Percentiles rank a stretch among this genome's conserved stretches.
phyloP scores from a whole-genome alignment of 2,329 filamentous ascomycete species.

The Talaromyces sp. region DNA sequence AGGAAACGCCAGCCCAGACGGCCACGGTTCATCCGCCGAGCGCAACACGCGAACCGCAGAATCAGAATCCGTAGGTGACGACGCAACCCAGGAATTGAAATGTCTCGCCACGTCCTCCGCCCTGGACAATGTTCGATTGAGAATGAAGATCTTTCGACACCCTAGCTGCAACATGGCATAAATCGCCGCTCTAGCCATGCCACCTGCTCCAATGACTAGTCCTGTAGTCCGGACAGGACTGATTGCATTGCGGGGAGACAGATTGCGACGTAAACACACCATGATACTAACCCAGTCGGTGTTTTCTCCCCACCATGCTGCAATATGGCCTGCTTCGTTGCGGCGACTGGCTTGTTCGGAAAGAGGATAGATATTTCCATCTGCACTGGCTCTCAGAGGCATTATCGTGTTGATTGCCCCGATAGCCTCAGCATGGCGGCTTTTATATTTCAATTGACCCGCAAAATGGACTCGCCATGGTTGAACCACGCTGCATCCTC shows the following conservation, averaged over 20 bases:
- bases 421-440: slow-evolving; percentile 41
- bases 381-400: slow-evolving; percentile 34
- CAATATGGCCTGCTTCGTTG: slow-evolving; percentile 38
- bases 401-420: slow-evolving; percentile 43
- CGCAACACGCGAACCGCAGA: slow-evolving; percentile 50
- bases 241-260: slow-evolving; percentile 49
- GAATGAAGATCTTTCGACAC: slow-evolving; percentile 68
- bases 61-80: slow-evolving; percentile 32
- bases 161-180: slow-evolving; percentile 75
- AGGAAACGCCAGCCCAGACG: slow-evolving; percentile 56
- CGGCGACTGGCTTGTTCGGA: slow-evolving; percentile 38
- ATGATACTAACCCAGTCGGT: slow-evolving; percentile 43
- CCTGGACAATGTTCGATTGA: slow-evolving; percentile 64
- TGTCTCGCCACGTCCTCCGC: slow-evolving; percentile 64
- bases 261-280: slow-evolving; percentile 38
- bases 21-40: slow-evolving; percentile 60
- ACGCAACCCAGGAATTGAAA: slow-evolving; percentile 53
- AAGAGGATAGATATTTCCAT: slow-evolving; percentile 34
- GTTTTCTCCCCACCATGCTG: slow-evolving; percentile 43
- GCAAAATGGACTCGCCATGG: slow-evolving; percentile 40
- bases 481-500: slow-evolving; percentile 41
- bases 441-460: slow-evolving; percentile 35
- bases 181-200: slow-evolving; percentile 72
- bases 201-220: slow-evolving; percentile 56
- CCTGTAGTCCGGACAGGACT: slow-evolving; percentile 46